Base-by-base conservation (phyloP, 352 stramenopile species). In the Phytophthora foliorum region DNA sequence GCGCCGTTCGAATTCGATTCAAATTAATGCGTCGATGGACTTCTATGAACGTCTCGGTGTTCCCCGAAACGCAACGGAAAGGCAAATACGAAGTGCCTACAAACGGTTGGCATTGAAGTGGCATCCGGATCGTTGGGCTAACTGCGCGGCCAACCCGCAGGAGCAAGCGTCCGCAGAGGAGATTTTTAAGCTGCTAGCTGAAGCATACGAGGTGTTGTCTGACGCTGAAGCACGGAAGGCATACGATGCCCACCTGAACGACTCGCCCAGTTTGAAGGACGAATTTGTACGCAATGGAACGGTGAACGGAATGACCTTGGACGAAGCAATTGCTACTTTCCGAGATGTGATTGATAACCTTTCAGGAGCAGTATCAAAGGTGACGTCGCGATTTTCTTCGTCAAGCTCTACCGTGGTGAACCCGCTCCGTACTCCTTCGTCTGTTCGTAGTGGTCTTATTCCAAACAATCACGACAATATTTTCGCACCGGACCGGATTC, bases 401-500 rank as follows among this genome's bases (percentile, higher is more conserved):
- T 81, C 87, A 21, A 93, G 80, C 46, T 94, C 87, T 29, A 93
- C 75, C 27, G 85, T 89, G 19, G 77, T 92, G 1, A 81, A 92
- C 38, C 64, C 71, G 27, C 73, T 91, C 19, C 80, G 72, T 8
- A 57, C 58, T 11, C 58, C 68, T 0, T 69, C 82, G 25, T 66
- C 59, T 8, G 52, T 78, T 34, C 76, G 76, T 36, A 80, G 72
- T 36, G 72, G 73, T 1, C 72, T 96, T 8, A 70, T 83, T 24
- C 69, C 67, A 14, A 92, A 94, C 70, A 96, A 96, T 54, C 89
- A 96, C 67, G 82, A 94, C 63, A 96, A 96, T 49, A 46, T 96
- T 4, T 94, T 96, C 32, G 77, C 75, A 3, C 80, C 80, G 1
- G 79, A 92, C 57, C 85, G 86, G 10, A 81, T 96, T 70, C 84